Conservation (phyloP, 1,284 basidiomycete species). For the Tilletia walkeri region DNA sequence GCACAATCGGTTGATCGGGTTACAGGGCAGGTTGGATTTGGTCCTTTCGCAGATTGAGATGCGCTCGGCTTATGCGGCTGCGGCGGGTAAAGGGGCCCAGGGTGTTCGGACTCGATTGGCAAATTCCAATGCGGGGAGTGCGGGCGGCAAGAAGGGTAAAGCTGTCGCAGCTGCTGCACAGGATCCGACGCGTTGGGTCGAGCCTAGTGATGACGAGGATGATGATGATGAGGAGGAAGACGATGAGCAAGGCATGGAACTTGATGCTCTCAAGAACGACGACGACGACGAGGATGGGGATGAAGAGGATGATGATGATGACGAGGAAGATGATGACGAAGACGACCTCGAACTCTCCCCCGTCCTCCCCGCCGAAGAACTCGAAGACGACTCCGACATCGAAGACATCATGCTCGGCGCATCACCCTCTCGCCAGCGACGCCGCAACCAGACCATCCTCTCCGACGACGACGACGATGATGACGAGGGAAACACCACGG, state of each 20-base stretch:
- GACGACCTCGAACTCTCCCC: background rate
- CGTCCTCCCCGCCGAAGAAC: constrained; percentile 2
- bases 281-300: constrained; percentile 12
- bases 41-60: constrained; percentile 90
- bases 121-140: background rate
- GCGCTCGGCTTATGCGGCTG: constrained; percentile 56
- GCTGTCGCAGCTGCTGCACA: background rate
- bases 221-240: constrained; percentile 22
- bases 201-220: constrained; percentile 18
- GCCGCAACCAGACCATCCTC: background rate
- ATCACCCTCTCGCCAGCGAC: background rate
- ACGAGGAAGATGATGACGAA: constrained; percentile 15
- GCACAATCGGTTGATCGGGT: constrained; percentile 77
- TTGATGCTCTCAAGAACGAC: background rate
- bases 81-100: background rate
- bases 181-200: constrained; percentile 20
- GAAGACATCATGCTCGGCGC: constrained; percentile 15
- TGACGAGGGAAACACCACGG: constrained; percentile 7
- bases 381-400: constrained; percentile 16
- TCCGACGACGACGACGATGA: background rate
- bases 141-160: background rate
- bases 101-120: constrained; percentile 9
- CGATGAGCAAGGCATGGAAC: constrained; percentile 17
- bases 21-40: constrained; percentile 87
- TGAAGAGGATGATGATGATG: constrained; percentile 13